phyloP scores from a whole-genome alignment of 352 stramenopile genomes.

The Pythium myriotylum region DNA sequence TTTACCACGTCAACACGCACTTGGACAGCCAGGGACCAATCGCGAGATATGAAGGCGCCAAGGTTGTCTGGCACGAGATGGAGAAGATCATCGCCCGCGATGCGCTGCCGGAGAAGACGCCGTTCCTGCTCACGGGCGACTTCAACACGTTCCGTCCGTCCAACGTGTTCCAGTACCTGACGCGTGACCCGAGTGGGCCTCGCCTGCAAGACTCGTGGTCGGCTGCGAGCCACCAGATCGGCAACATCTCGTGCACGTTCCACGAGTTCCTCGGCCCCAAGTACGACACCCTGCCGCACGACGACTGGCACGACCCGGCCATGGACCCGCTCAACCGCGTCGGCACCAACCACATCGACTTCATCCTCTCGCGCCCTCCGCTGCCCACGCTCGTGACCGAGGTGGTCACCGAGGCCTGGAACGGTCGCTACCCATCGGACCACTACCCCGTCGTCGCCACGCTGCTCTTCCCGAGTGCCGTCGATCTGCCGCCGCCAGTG shows the following conservation, averaged over 20 bases:
- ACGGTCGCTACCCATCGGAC: slow-evolving; percentile 81
- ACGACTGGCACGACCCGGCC: slow-evolving; percentile 44
- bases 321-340: slow-evolving; percentile 49
- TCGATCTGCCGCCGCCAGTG: slow-evolving; percentile 45
- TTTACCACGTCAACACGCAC: slow-evolving; percentile 42
- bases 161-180: slow-evolving; percentile 79
- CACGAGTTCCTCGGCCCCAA: slow-evolving; percentile 69
- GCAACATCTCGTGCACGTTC: slow-evolving; percentile 83
- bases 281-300: slow-evolving; percentile 41
- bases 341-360: slow-evolving; percentile 87
- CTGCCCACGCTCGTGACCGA: slow-evolving; percentile 71
- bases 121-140: slow-evolving; percentile 81
- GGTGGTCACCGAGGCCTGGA: slow-evolving; percentile 80
- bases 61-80: slow-evolving; percentile 38
- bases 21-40: slow-evolving; percentile 33
- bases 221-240: slow-evolving; percentile 59
- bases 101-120: slow-evolving; percentile 24
- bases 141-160: slow-evolving; percentile 89
- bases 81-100: slow-evolving; percentile 16
- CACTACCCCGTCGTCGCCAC: slow-evolving; percentile 85
- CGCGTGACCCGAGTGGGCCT: slow-evolving; percentile 50
- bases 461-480: slow-evolving; percentile 69
- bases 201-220: slow-evolving; percentile 71
- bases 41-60: slow-evolving; percentile 32
- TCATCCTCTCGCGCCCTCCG: slow-evolving; percentile 78